phyloP scores from a whole-genome alignment of 2,329 filamentous ascomycete genomes.

The Fusarium sublunatum region DNA sequence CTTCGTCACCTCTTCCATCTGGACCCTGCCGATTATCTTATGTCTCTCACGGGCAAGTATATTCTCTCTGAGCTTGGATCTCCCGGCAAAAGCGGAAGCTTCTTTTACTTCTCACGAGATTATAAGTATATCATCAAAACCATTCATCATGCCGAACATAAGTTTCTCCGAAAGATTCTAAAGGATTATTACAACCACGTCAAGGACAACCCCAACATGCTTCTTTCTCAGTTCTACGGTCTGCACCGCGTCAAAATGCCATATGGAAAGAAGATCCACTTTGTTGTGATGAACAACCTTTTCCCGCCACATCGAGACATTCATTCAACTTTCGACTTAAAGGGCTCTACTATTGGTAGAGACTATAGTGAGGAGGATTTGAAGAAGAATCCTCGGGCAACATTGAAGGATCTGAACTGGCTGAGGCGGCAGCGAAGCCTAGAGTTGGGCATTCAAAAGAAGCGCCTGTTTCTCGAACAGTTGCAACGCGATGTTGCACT shows the following conservation, averaged over 20 bases:
- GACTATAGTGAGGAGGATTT: conserved; percentile 91
- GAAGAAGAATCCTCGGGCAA: conserved; percentile 89
- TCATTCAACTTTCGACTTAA: conserved; percentile 95
- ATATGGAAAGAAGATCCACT: conserved; percentile 98
- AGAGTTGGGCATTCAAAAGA: conserved; percentile 90
- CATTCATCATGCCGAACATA: conserved; percentile 94
- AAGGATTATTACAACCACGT: conserved; percentile 96
- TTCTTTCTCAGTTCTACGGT: conserved; percentile 97
- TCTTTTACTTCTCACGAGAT: conserved; percentile 99
- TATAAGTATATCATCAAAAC: conserved; percentile 99
- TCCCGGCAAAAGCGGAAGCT: conserved; percentile 97
- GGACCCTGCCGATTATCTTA: conserved; percentile 96
- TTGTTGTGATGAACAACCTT: conserved; percentile 99
- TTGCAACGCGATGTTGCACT: conserved; percentile 87
- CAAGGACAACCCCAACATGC: conserved; percentile 91
- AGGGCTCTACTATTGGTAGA: conserved; percentile 93
- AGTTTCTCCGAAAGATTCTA: conserved; percentile 83
- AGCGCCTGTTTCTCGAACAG: conserved; percentile 87
- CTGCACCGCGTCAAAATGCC: conserved; percentile 98
- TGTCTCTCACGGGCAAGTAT: conserved; percentile 98
- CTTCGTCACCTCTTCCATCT: conserved; percentile 88
- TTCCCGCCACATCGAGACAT: conserved; percentile 98
- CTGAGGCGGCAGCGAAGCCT: conserved; percentile 84
- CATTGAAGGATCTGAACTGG: conserved; percentile 98
- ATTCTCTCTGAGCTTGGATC: conserved; percentile 97